Evolutionary conservation across 2,329 filamentous ascomycete genomes (phyloP).

Genomic region (Penicillium hesseltinei): DNA sequence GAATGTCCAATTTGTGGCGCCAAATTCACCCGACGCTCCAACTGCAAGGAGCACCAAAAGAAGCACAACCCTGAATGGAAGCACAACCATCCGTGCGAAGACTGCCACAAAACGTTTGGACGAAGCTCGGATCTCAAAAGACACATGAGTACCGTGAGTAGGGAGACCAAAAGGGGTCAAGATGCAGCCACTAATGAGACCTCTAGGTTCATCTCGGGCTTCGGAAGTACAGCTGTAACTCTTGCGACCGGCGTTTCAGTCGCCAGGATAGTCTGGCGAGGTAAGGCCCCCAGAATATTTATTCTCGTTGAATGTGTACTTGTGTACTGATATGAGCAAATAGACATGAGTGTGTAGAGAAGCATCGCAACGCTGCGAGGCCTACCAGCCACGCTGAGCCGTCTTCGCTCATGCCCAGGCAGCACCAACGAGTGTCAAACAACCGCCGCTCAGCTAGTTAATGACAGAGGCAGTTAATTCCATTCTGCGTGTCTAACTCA

Average conservation of each 20-base stretch:
- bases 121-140: constrained; percentile 73
- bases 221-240: constrained; percentile 14
- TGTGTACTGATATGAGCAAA: not conserved
- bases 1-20: constrained; percentile 75
- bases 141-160: constrained; percentile 54
- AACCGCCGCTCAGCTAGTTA: not conserved
- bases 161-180: constrained; percentile 27
- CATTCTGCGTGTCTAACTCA: not conserved
- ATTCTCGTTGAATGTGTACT: not conserved
- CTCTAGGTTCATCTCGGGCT: constrained; percentile 5
- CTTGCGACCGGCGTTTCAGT: constrained; percentile 15
- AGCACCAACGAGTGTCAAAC: not conserved
- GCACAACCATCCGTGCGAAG: constrained; percentile 68
- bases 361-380: not conserved
- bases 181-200: not conserved
- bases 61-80: constrained; percentile 73
- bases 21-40: constrained; percentile 79
- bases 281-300: constrained; percentile 3
- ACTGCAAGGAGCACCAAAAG: constrained; percentile 82
- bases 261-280: constrained; percentile 16
- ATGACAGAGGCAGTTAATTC: not conserved
- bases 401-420: not conserved
- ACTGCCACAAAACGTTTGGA: constrained; percentile 74
- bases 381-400: not conserved
- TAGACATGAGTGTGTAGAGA: constrained; percentile 1